Percentiles rank a stretch among this genome's conserved stretches.
Evolutionary conservation across 2,329 filamentous ascomycete species (phyloP).

Genomic region (Nemania serpens): DNA sequence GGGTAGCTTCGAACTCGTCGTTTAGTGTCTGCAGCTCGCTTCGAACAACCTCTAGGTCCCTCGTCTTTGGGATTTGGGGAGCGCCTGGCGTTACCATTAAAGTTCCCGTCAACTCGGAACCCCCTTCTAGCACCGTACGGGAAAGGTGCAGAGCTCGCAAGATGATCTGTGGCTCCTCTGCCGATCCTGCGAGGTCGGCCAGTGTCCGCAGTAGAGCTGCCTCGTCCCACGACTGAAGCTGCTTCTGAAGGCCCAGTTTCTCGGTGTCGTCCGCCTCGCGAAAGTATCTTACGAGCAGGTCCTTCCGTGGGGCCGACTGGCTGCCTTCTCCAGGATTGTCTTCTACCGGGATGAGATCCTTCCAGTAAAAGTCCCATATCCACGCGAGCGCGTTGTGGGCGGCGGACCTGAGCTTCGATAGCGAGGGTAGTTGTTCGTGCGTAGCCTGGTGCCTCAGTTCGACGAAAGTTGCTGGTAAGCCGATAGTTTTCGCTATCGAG

Average conservation of each 20-base stretch:
- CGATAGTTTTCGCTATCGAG: constrained; percentile 68
- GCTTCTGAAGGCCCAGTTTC: constrained; percentile 34
- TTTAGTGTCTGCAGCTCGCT: constrained; percentile 36
- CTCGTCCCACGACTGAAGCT: constrained; percentile 45
- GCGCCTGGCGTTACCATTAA: not conserved
- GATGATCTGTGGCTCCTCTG: constrained; percentile 51
- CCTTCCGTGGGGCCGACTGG: constrained; percentile 37
- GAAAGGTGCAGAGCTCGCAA: constrained; percentile 52
- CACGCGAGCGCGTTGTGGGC: constrained; percentile 74
- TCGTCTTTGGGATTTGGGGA: constrained; percentile 2
- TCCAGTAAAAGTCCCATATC: constrained; percentile 93
- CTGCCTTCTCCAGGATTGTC: constrained; percentile 7
- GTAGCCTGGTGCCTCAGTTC: constrained; percentile 89
- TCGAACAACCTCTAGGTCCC: constrained; percentile 33
- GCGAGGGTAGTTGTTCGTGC: constrained; percentile 81
- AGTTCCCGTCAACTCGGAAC: constrained; percentile 11
- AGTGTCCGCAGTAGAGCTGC: constrained; percentile 45
- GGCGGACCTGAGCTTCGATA: constrained; percentile 73
- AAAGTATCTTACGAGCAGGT: constrained; percentile 47
- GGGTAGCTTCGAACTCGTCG: constrained; percentile 30
- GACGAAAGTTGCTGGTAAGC: constrained; percentile 78
- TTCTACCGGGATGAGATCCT: constrained; percentile 45
- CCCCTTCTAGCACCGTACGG: constrained; percentile 45
- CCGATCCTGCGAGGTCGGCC: constrained; percentile 45
- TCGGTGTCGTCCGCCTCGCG: constrained; percentile 32